Evolutionary conservation across 306 rosid genomes (phyloP).

Genomic region (Carpinus fangiana): DNA sequence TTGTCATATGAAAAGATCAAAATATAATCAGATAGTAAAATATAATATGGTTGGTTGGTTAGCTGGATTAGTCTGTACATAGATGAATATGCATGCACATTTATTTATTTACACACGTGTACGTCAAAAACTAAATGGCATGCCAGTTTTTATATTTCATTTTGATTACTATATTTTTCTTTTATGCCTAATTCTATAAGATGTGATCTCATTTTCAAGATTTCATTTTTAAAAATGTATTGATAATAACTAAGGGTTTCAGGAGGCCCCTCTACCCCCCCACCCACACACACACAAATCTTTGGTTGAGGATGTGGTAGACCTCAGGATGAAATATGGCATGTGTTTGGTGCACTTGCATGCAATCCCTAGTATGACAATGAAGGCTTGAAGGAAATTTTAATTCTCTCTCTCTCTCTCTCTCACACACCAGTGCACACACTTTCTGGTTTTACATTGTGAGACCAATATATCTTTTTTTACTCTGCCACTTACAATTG

Average conservation of each 20-base stretch:
- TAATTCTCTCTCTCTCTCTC: conserved; percentile 4
- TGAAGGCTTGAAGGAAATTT: background rate
- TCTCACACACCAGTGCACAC: background rate
- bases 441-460: background rate
- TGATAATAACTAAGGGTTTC: background rate
- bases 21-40: background rate
- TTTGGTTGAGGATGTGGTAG: background rate
- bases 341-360: background rate
- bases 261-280: background rate
- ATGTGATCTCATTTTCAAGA: background rate
- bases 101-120: background rate
- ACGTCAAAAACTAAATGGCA: background rate
- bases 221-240: background rate
- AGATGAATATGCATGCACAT: background rate
- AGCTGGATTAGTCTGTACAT: background rate
- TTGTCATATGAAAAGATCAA: background rate
- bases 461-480: background rate
- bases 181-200: no score
- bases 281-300: background rate
- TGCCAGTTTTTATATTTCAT: background rate
- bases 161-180: no score
- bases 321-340: background rate
- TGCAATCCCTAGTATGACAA: background rate
- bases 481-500: conserved; percentile 16
- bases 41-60: background rate